Conservation (phyloP, 2,329 filamentous ascomycete genomes). For the Fusarium caatingaense region DNA sequence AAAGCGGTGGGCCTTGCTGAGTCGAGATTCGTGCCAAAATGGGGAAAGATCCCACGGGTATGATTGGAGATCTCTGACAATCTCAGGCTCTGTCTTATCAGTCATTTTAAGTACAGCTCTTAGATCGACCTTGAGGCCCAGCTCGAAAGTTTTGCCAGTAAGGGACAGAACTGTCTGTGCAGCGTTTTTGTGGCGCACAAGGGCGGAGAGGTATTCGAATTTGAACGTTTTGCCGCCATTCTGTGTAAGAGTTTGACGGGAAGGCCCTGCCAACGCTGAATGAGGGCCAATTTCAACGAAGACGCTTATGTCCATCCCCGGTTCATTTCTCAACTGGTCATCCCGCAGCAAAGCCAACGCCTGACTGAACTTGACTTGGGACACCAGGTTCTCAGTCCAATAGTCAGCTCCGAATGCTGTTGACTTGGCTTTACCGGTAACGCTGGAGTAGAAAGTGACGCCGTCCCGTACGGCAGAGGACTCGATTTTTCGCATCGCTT, state of each 20-base stretch:
- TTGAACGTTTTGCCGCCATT: background rate
- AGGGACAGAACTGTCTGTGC: background rate
- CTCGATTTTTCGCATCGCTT: background rate
- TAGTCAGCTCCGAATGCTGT: background rate
- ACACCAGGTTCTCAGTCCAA: background rate
- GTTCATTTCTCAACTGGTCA: background rate
- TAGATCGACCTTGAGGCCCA: background rate
- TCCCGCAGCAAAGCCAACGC: background rate
- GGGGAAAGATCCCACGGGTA: conserved; percentile 6
- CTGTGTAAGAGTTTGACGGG: background rate
- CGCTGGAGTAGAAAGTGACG: conserved; percentile 3
- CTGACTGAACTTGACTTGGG: conserved; percentile 9
- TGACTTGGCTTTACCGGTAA: background rate
- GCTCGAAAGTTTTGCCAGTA: background rate
- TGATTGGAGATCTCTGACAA: background rate
- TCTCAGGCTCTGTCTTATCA: background rate
- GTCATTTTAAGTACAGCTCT: background rate
- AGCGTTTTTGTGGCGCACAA: background rate
- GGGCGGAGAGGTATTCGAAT: background rate
- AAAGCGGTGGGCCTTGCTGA: conserved; percentile 13
- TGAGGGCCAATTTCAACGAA: conserved; percentile 4
- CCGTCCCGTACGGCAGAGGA: background rate
- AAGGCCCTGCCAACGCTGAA: conserved; percentile 1
- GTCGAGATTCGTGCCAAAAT: conserved; percentile 24
- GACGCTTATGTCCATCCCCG: background rate